These are phyloP conservation scores for Trichopus zeylanicus DNA, from an alignment of 116 monocot species.

Conservation along the genomic window DNA sequence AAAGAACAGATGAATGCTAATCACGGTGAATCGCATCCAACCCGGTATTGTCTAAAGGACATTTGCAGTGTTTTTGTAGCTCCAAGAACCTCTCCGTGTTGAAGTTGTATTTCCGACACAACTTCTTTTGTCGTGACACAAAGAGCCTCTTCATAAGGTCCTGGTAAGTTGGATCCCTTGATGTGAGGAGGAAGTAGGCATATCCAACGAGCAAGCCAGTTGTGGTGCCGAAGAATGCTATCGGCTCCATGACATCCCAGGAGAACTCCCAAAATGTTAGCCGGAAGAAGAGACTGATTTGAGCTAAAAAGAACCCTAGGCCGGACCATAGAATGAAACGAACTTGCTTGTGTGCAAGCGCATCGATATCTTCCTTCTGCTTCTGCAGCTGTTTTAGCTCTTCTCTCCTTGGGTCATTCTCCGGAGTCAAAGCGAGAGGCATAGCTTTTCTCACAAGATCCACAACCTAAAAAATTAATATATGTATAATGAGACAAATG, in stretches of 20 bases:
- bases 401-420: constrained; percentile 67
- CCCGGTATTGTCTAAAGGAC: constrained; percentile 41
- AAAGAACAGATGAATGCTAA: neutral
- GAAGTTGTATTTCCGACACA: constrained; percentile 58
- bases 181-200: constrained; percentile 78
- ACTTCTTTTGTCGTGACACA: constrained; percentile 55
- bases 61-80: constrained; percentile 62
- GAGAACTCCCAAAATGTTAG: constrained; percentile 99
- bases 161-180: constrained; percentile 86
- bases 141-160: constrained; percentile 84
- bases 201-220: constrained; percentile 70
- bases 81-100: constrained; percentile 55
- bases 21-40: constrained; percentile 1
- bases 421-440: constrained; percentile 58
- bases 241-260: constrained; percentile 97
- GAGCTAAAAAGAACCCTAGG: constrained; percentile 51
- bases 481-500: too few relatives aligned
- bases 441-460: constrained; percentile 75
- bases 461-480: constrained; percentile 65
- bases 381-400: constrained; percentile 60
- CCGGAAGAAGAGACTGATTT: constrained; percentile 77
- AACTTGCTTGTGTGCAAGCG: constrained; percentile 74
- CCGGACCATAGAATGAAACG: constrained; percentile 74
- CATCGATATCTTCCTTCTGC: constrained; percentile 72
- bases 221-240: constrained; percentile 78